Base-by-base conservation (phyloP, 1,284 basidiomycete species). In the Marasmius fiardii region DNA sequence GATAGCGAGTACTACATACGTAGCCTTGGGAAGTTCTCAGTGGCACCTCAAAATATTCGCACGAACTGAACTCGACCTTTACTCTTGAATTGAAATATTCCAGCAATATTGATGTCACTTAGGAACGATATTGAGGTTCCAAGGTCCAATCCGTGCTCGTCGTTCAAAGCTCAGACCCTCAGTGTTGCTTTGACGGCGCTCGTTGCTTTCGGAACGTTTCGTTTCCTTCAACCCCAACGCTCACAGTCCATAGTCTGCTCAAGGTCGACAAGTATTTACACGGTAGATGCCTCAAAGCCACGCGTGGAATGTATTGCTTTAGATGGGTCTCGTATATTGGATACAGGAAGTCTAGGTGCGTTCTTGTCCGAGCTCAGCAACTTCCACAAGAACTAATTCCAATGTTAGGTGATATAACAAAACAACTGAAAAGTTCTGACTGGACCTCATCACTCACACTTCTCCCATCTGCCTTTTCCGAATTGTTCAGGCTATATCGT, bases 401-500 rank as follows among this genome's bases (percentile, higher is more conserved):
- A n/a, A n/a, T n/a, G 24, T 14, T n/a, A 49, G 47, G 4, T 16
- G 47, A 49, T 41, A 16, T 31, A 31, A n/a, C 8, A 49, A 2
- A 26, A 33, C 16, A 26, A n/a, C 28, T 18, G n/a, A 12, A 49
- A 49, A 26, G 12, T 26, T 8, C 16, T 31, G 10, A 8, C 47
- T 49, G 24, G n/a, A 12, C 26, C 20, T 10, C 24, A 12, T 28
- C 28, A 26, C 26, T 31, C 31, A 12, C 47, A 26, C 18, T 10
- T 18, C 11, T 49, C 33, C 26, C 47, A 4, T 18, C 47, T 16
- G n/a, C n/a, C 20, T 1, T 41, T 20, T 14, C 39, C n/a, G 16
- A 7, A 20, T 7, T 41, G 14, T 3, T n/a, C n/a, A n/a, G n/a
- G n/a, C n/a, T 41, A 7, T 41, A 41, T 41, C 39, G 65, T 68